These are phyloP conservation scores for Fraxinus pennsylvanica DNA, from an alignment of 257 asterid genomes.

Conservation along the genomic window DNA sequence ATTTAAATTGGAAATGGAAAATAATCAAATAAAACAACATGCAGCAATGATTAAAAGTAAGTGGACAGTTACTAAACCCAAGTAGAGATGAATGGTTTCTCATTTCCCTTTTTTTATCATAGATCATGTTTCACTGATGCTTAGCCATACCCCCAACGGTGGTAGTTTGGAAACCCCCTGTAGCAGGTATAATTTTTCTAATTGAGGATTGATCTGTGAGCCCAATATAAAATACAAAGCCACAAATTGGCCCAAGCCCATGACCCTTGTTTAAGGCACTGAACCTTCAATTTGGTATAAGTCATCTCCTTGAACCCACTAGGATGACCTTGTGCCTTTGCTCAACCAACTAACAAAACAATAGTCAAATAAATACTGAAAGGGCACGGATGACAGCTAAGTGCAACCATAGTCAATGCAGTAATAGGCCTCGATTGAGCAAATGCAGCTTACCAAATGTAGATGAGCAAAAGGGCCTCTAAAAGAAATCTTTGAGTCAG, in stretches of 20 bases:
- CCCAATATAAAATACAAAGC: background rate
- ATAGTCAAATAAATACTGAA: background rate
- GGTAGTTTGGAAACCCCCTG: background rate
- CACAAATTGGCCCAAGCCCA: background rate
- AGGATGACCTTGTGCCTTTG: background rate
- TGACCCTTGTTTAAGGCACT: background rate
- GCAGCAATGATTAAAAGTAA: background rate
- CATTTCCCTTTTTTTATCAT: background rate
- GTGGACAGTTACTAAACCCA: background rate
- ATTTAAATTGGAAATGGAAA: background rate
- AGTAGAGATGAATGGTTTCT: background rate
- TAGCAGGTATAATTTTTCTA: background rate
- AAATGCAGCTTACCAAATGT: background rate
- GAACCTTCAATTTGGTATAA: background rate
- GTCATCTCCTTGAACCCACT: background rate
- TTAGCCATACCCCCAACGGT: background rate
- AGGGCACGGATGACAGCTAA: background rate
- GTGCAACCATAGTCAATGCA: background rate
- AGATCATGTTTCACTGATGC: background rate
- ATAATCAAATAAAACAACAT: background rate
- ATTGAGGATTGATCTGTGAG: background rate
- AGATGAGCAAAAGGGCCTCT: background rate
- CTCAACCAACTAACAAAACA: background rate
- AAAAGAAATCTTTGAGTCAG: background rate
- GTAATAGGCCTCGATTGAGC: background rate